Percentiles rank a stretch among this genome's conserved stretches.
Conservation (phyloP, 2,329 filamentous ascomycete genomes). For the Aquanectria penicillioides region DNA sequence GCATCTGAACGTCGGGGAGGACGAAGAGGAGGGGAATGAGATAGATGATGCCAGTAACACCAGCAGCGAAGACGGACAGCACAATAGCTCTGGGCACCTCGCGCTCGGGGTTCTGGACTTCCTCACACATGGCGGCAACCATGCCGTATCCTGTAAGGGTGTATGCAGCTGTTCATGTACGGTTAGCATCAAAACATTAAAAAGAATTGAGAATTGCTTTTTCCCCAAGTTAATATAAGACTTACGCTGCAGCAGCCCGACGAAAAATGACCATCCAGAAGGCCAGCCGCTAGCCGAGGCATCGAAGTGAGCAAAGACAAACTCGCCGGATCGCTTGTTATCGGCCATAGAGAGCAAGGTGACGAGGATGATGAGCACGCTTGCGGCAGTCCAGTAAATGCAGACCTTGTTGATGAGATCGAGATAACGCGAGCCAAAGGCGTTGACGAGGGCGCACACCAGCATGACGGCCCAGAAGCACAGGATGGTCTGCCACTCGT, state of each 20-base stretch:
- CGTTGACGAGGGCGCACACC: slow-evolving; percentile 73
- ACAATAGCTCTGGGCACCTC: slow-evolving; percentile 76
- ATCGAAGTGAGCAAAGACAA: slow-evolving; percentile 75
- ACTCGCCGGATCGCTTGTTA: slow-evolving; percentile 69
- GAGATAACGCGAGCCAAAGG: slow-evolving; percentile 67
- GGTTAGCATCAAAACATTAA: too few species aligned
- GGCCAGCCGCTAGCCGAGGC: slow-evolving; percentile 77
- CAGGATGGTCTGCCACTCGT: slow-evolving; percentile 78
- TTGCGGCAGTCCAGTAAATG: slow-evolving; percentile 77
- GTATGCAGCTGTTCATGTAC: slow-evolving; percentile 46
- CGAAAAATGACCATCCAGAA: slow-evolving; percentile 68
- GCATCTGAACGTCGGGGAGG: slow-evolving; percentile 71
- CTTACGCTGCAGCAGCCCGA: slow-evolving; percentile 62
- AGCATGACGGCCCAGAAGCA: slow-evolving; percentile 76
- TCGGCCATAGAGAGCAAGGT: slow-evolving; percentile 73
- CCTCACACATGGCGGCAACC: slow-evolving; percentile 65
- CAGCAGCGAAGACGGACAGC: slow-evolving; percentile 71
- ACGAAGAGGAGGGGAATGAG: slow-evolving; percentile 81
- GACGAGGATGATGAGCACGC: slow-evolving; percentile 76
- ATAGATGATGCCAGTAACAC: slow-evolving; percentile 70
- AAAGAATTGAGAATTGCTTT: too few species aligned
- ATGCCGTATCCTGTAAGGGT: slow-evolving; percentile 61
- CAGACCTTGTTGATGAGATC: slow-evolving; percentile 76
- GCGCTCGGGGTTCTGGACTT: slow-evolving; percentile 69
- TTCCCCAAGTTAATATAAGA: not conserved